These are phyloP conservation scores for Quaeritorhiza haematococci DNA, from an alignment of 371 early-diverging fungal species.

Conservation along the genomic window DNA sequence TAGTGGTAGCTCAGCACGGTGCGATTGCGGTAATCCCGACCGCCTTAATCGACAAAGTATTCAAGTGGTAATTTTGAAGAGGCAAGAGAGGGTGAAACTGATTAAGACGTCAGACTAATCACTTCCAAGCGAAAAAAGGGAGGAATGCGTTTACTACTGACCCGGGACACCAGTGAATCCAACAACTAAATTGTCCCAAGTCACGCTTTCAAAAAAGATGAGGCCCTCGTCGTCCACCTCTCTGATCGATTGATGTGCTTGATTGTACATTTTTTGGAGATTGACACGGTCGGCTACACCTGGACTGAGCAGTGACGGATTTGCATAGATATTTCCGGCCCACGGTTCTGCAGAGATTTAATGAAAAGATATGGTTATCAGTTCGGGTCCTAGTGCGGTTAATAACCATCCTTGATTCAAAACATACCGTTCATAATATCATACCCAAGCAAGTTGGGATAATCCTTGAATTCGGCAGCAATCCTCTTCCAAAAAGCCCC, in stretches of 20 bases:
- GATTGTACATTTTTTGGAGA: constrained; percentile 48
- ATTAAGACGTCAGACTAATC: too few species aligned
- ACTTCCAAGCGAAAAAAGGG: too few species aligned
- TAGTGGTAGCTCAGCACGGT: constrained; percentile 22
- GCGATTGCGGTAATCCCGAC: constrained; percentile 6
- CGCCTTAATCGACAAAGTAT: too few species aligned
- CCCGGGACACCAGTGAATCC: constrained; percentile 52
- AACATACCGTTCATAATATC: constrained; percentile 49
- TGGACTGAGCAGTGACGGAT: constrained; percentile 12
- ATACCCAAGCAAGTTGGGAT: constrained; percentile 50
- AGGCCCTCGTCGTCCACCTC: constrained; percentile 39
- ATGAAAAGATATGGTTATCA: constrained; percentile 28
- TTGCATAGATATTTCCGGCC: constrained; percentile 11
- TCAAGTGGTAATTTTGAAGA: too few species aligned
- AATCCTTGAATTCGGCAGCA: constrained; percentile 31
- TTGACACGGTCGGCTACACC: constrained; percentile 19
- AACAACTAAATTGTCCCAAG: constrained; percentile 34
- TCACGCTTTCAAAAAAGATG: constrained; percentile 49
- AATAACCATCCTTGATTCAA: not conserved
- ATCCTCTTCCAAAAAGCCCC: constrained; percentile 48
- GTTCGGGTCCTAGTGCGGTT: too few species aligned
- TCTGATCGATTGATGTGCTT: constrained; percentile 41
- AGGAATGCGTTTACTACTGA: too few species aligned
- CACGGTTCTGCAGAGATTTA: constrained; percentile 26
- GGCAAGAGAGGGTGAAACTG: too few species aligned